Evolutionary conservation across 257 asterid genomes (phyloP), one percentile per base, ranked within the genome.

Genomic region (Leptodermis oblonga): DNA sequence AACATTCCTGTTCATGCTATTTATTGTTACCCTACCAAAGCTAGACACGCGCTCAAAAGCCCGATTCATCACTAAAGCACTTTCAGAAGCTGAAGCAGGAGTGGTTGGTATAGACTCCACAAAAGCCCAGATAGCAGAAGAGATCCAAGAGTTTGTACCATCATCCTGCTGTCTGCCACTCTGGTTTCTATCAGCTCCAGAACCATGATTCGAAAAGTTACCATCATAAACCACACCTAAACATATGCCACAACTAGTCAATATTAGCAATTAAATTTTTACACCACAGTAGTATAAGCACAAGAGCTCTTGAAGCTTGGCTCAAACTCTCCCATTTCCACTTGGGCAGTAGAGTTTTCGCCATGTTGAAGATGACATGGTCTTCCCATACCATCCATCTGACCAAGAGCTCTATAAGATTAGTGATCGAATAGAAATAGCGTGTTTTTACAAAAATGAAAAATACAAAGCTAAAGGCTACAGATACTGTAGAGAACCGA

Each of bases 31-130:
- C 80, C 93, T 87, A 80, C 95, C 62, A 75, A 94, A 91, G 90
- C 97, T 94, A 84, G 99, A 86, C 89, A 94, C 82, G 42, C 96
- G 86, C 68, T 79, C 97, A 33, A 94, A 82, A 43, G 97, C 91
- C 79, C 82, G 84, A 70, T 84, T 91, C 56, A 91, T 89, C 54
- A 91, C 97, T 75, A 87, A 73, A 73, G 92, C 92, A 70, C 54
- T 86, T 75, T 94, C 99, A 63, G 99, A 82, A 80, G 99, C 99
- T 53, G 96, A 89, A 75, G 99, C 99, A 73, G 96, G 97, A 78
- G 87, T 82, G 5, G 99, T 84, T 20, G 99, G 99, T 89, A 94
- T 94, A 69, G 97, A 87, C 83, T 91, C 99, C 90, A 94, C 96
- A 79, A 88, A 94, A 23, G 94, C 72, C 97, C 97, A 91, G 26